A percentile compares a stretch with the other conserved stretches of the same genome.
phyloP scores from a whole-genome alignment of 139 green algal species.

The Pycnococcus provasolii region DNA sequence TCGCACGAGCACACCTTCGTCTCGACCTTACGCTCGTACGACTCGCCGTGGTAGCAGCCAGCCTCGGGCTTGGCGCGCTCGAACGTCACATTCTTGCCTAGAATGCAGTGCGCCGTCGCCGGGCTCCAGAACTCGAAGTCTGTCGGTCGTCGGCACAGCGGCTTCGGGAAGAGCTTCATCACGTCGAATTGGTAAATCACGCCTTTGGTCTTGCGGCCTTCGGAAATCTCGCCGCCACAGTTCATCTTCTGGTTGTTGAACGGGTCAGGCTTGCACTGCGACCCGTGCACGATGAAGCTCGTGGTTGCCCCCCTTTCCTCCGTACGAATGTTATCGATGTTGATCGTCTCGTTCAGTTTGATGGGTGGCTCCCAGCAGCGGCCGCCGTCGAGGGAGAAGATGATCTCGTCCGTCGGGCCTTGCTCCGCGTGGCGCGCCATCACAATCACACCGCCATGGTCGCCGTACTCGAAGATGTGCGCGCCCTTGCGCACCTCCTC shows the following conservation, averaged over 20 bases:
- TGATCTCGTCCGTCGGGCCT: constrained; percentile 35
- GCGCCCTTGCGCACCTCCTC: constrained; percentile 61
- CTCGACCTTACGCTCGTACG: constrained; percentile 34
- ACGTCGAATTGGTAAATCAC: constrained; percentile 17
- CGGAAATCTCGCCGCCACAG: background rate
- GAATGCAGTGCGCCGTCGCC: constrained; percentile 21
- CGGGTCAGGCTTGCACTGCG: background rate
- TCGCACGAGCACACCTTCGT: constrained; percentile 42
- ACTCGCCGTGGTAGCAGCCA: constrained; percentile 52
- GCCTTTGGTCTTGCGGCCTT: background rate
- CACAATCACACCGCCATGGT: constrained; percentile 78
- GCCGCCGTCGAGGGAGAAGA: constrained; percentile 72
- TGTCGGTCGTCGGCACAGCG: constrained; percentile 15
- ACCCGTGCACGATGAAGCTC: constrained; percentile 75
- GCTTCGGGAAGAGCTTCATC: constrained; percentile 6
- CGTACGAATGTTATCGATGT: constrained; percentile 78
- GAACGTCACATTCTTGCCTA: constrained; percentile 31
- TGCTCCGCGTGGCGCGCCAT: constrained; percentile 54
- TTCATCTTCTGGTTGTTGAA: no score
- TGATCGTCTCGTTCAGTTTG: constrained; percentile 50
- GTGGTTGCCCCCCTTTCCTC: constrained; percentile 34
- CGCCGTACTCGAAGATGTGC: constrained; percentile 83
- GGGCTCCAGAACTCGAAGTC: constrained; percentile 39
- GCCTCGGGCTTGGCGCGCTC: constrained; percentile 38
- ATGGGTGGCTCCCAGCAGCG: constrained; percentile 64